A percentile compares a stretch with the other conserved stretches of the same genome.
These are phyloP conservation scores for Hansenula sp. DNA, from an alignment of 1,139 yeast species.

Conservation along the genomic window DNA sequence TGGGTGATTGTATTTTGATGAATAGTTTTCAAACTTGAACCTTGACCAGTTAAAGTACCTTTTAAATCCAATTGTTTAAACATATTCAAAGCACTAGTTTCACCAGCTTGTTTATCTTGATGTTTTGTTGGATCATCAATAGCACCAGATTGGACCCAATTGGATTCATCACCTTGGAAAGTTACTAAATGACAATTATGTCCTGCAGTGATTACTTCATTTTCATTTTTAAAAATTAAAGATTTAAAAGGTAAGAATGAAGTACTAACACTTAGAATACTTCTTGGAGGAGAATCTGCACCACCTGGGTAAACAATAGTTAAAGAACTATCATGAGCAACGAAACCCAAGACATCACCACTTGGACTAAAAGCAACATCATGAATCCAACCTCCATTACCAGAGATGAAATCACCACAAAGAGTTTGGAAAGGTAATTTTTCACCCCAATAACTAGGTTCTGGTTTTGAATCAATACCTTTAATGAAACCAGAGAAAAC, in stretches of 20 bases:
- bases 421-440: slow-evolving; percentile 93
- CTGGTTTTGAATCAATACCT: slow-evolving; percentile 83
- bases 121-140: slow-evolving; percentile 37
- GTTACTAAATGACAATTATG: slow-evolving; percentile 89
- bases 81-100: slow-evolving; percentile 81
- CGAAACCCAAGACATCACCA: slow-evolving; percentile 77
- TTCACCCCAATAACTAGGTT: slow-evolving; percentile 86
- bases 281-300: slow-evolving; percentile 53
- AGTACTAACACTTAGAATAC: slow-evolving; percentile 49
- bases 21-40: slow-evolving; percentile 60
- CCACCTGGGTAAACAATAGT: slow-evolving; percentile 75
- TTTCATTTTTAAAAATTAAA: slow-evolving; percentile 61
- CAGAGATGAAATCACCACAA: slow-evolving; percentile 76
- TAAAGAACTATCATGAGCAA: slow-evolving; percentile 71
- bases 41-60: slow-evolving; percentile 63
- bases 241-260: slow-evolving; percentile 80
- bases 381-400: slow-evolving; percentile 89
- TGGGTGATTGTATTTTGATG: slow-evolving; percentile 90
- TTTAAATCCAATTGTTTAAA: slow-evolving; percentile 93
- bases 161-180: slow-evolving; percentile 66
- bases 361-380: slow-evolving; percentile 82
- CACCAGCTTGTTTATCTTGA: slow-evolving; percentile 51
- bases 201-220: slow-evolving; percentile 80
- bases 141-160: slow-evolving; percentile 24
- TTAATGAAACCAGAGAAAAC: slow-evolving; percentile 93